Base-by-base conservation (phyloP, 768 basidiomycete species). In the Lactifluus hygrophoroides region DNA sequence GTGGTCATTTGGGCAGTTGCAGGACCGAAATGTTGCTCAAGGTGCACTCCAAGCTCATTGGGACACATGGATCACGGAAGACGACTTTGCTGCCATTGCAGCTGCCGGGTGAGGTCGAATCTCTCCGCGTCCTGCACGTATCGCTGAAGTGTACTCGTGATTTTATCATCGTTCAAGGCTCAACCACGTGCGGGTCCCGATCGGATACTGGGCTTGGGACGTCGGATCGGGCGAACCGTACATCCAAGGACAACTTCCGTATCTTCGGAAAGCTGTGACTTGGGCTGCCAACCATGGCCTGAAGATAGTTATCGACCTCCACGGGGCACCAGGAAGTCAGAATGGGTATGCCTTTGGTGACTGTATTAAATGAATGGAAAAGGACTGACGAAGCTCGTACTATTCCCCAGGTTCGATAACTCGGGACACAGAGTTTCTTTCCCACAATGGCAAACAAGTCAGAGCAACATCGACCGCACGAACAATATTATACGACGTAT, bases 141-240 rank as follows among this genome's bases (percentile, higher is more conserved):
- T 55, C 50, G 42, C 50, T 46, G 54, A 53, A n/a, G n/a, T n/a
- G n/a, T n/a, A n/a, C n/a, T n/a, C n/a, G n/a, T n/a, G n/a, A 61
- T 40, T 49, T 21, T 19, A 5, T 30, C 47, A 21, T 35, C 32
- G 19, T 11, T 3, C 54, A 65, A 88, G 88, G 13, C 73, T 91
- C 56, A 91, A 91, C 66, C 88, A 90, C 69, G 85, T 92, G 56
- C 81, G 90, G 40, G 65, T 92, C 32, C 90, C 90, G n/a, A 88
- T 94, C 48, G 93, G 91, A 14, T 95, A 89, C 69, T 94, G 90
- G 90, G 90, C 88, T 2, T 91, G 86, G 66, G 89, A 94, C 59
- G 83, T 91, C 44, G 77, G 81, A 17, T 75, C 76, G 19, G 88
- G 88, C 10, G 86, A 92, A 65, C 91, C 90, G 14, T 91, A 79